Evolutionary conservation across 345 rosid genomes (phyloP), one percentile per base, ranked within the genome.

Genomic region (Eucalyptus melliodora): DNA sequence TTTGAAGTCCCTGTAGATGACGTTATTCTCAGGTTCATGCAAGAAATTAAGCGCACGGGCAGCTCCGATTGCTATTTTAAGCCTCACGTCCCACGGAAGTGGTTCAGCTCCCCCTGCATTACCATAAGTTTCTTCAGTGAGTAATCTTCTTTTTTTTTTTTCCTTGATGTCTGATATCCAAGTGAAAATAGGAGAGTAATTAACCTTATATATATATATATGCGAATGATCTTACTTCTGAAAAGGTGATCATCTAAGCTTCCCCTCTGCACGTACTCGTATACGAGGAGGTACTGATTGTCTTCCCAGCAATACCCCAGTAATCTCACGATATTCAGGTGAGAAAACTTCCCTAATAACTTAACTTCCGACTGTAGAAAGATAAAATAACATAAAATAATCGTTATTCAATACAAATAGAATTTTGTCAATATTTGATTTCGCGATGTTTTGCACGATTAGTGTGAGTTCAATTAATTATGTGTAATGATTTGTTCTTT

Each of bases 271-370:
- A 96, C 91, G 89, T 92, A 93, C 69, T 97, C 98, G 37, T 97
- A 97, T 8, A 97, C 97, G 37, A 97, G 97, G 17, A 96, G 96
- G 92, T 92, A 96, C 6, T 93, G 95, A 6, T 88, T 92, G 5
- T 96, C 98, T 89, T 97, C 98, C 95, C 95, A 92, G 89, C 99
- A 97, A 65, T 95, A 96, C 15, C 99, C 99, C 50, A 96, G 53
- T 2, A 97, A 94, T 89, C 91, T 96, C 27, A 97, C 98, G n/a
- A 96, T 88, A 90, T 96, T 97, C 21, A 96, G 96, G 86, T 97
- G 99, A 24, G 92, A 92, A 90, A 97, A 93, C 55, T 95, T 95
- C 6, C 99, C 98, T 90, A 96, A 45, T 72, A 96, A 95, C 80
- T 91, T 88, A 65, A 97, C 96, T 88, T 96, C 99, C 17, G 95